Evolutionary conservation across 176 grass and related monocot species (phyloP).

Genomic region (Zea mays): DNA sequence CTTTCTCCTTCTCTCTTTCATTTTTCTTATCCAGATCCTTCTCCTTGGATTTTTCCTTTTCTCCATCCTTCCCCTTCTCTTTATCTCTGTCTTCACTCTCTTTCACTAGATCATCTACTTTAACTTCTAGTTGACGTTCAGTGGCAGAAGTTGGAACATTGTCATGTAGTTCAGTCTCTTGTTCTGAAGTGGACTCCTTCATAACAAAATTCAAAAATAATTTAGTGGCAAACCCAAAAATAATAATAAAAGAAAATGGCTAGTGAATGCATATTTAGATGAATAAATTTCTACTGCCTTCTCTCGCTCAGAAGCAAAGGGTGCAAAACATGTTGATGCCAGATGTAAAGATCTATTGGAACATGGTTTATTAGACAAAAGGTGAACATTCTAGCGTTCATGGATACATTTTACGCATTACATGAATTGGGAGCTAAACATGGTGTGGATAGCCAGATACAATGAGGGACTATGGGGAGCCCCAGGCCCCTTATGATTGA

Average conservation of each 20-base stretch:
- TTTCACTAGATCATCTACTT: slow-evolving; percentile 61
- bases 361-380: neutral
- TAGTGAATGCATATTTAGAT: neutral
- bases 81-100: slow-evolving; percentile 73
- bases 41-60: slow-evolving; percentile 79
- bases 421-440: slow-evolving; percentile 2
- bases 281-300: neutral
- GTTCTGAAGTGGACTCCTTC: slow-evolving; percentile 61
- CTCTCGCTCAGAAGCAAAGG: neutral
- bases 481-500: neutral
- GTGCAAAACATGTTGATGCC: neutral
- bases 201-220: slow-evolving; percentile 35
- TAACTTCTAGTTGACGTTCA: slow-evolving; percentile 62
- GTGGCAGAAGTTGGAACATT: slow-evolving; percentile 46
- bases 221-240: slow-evolving; percentile 28
- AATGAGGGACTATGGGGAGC: neutral
- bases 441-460: neutral
- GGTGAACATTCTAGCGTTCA: neutral
- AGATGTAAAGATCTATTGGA: slow-evolving; percentile 18
- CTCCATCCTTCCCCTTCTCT: slow-evolving; percentile 70
- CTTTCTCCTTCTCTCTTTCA: slow-evolving; percentile 84
- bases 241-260: neutral
- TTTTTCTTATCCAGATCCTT: slow-evolving; percentile 82
- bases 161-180: slow-evolving; percentile 61
- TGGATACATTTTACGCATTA: slow-evolving; percentile 1